Conservation (phyloP, 129 eudicot species). For the Dittrichia graveolens region DNA sequence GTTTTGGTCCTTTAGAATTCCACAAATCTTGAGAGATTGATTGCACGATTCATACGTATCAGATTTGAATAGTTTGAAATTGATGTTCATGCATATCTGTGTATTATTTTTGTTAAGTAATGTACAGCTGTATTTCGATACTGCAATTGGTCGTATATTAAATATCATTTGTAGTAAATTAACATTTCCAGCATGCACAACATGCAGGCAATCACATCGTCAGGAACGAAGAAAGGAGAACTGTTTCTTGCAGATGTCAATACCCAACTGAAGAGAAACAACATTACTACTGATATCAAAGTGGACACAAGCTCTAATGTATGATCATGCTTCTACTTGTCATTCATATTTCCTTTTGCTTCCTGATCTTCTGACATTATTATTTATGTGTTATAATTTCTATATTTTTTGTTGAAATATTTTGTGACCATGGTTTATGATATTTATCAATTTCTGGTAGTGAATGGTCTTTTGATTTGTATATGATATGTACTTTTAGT, state of each 20-base stretch:
- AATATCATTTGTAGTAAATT: background rate
- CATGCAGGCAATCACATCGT: slow-evolving; percentile 55
- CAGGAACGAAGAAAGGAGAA: slow-evolving; percentile 70
- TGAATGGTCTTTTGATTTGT: background rate
- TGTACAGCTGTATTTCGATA: background rate
- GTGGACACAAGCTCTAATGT: slow-evolving; percentile 69
- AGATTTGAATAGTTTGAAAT: background rate
- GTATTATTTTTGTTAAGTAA: background rate
- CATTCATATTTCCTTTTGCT: background rate
- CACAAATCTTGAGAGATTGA: background rate
- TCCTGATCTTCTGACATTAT: background rate
- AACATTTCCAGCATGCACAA: background rate
- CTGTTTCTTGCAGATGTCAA: slow-evolving; percentile 64
- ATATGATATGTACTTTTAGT: background rate
- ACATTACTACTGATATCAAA: slow-evolving; percentile 65
- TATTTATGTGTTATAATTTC: background rate
- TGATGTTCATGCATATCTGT: background rate
- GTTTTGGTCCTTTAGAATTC: background rate
- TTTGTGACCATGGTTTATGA: background rate
- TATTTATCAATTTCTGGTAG: background rate
- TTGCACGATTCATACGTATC: background rate
- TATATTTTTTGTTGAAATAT: background rate
- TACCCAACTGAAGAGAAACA: slow-evolving; percentile 58
- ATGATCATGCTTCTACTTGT: background rate
- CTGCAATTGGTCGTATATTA: background rate